phyloP scores from a whole-genome alignment of 2,329 filamentous ascomycete species.

The Curvularia sp. region DNA sequence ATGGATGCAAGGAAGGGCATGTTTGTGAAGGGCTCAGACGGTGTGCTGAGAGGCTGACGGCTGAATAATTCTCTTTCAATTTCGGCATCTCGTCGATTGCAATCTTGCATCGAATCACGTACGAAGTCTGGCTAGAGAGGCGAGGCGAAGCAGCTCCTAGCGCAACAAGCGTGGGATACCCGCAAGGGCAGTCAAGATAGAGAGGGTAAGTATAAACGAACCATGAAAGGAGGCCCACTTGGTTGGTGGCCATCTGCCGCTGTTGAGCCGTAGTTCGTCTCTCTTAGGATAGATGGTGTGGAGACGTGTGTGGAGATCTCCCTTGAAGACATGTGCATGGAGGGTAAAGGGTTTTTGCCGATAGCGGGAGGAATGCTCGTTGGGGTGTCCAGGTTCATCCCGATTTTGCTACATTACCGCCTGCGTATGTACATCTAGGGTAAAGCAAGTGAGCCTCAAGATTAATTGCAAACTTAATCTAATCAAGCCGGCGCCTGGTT shows the following conservation, averaged over 20 bases:
- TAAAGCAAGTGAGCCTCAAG: not conserved
- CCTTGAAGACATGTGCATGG: slow-evolving; percentile 9
- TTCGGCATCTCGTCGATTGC: not conserved
- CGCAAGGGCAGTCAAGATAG: not conserved
- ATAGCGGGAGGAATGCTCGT: slow-evolving; percentile 11
- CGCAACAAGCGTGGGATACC: not conserved
- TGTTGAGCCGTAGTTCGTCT: slow-evolving; percentile 27
- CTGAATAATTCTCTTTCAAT: not conserved
- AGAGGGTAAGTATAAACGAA: slow-evolving; percentile 6
- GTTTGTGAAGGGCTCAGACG: not conserved
- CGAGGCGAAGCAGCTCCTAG: not conserved
- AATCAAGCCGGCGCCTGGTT: not conserved
- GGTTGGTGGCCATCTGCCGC: slow-evolving; percentile 15
- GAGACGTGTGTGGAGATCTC: slow-evolving; percentile 26
- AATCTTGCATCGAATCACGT: not conserved
- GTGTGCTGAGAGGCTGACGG: not conserved
- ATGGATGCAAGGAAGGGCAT: not conserved
- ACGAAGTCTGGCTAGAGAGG: not conserved
- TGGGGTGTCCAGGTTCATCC: slow-evolving; percentile 3
- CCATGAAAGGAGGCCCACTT: slow-evolving; percentile 9
- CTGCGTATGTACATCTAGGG: not conserved
- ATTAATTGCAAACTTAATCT: not conserved
- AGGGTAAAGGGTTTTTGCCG: slow-evolving; percentile 15
- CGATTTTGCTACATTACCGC: not conserved
- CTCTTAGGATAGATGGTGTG: slow-evolving; percentile 26